These are phyloP conservation scores for Vickermania ingenoplastis DNA, from an alignment of 208 protist genomes.

Conservation along the genomic window DNA sequence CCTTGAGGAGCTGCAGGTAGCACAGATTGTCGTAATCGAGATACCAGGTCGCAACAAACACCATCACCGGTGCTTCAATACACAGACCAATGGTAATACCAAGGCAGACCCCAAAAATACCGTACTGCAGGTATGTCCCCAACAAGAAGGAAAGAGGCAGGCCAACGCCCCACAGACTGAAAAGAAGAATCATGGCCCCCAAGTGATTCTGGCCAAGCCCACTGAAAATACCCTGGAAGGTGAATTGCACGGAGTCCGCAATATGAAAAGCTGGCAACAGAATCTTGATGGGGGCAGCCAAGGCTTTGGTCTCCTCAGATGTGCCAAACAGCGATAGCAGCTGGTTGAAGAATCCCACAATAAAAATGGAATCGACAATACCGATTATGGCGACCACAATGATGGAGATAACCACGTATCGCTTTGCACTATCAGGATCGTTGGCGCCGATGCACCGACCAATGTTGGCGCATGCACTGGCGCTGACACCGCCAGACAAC, in stretches of 20 bases:
- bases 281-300: constrained; percentile 40
- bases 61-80: constrained; percentile 73
- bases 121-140: constrained; percentile 38
- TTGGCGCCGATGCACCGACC: constrained; percentile 66
- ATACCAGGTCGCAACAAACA: constrained; percentile 29
- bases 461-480: constrained; percentile 72
- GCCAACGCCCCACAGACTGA: constrained; percentile 63
- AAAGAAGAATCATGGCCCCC: constrained; percentile 61
- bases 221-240: constrained; percentile 82
- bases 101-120: constrained; percentile 58
- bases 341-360: constrained; percentile 50
- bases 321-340: constrained; percentile 71
- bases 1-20: constrained; percentile 47
- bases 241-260: constrained; percentile 67
- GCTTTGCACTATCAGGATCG: constrained; percentile 38
- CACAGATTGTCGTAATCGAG: constrained; percentile 56
- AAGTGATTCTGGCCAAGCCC: constrained; percentile 70
- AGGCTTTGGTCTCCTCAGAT: constrained; percentile 27
- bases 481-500: constrained; percentile 57
- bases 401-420: constrained; percentile 49
- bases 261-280: constrained; percentile 71
- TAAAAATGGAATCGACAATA: constrained; percentile 32
- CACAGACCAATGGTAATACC: constrained; percentile 71
- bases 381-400: constrained; percentile 22
- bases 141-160: constrained; percentile 57